Evolutionary conservation across 2,329 filamentous ascomycete species (phyloP).

Genomic region (Didymella keratinophila): DNA sequence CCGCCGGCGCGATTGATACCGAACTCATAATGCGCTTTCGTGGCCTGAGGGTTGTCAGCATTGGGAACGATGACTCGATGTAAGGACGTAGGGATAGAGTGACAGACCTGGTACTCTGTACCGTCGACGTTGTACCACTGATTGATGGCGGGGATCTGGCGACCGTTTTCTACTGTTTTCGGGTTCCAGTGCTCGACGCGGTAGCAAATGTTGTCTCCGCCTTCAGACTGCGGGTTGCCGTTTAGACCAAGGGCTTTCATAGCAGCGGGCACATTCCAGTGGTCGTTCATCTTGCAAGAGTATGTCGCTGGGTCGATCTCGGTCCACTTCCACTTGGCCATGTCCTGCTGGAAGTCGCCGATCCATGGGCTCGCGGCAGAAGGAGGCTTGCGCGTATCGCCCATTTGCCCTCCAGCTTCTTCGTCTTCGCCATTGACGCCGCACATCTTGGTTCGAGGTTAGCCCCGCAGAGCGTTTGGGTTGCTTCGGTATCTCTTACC

Average conservation of each 20-base stretch:
- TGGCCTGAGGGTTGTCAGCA: slow-evolving; percentile 20
- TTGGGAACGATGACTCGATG: background rate
- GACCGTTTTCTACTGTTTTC: slow-evolving; percentile 10
- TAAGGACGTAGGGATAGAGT: too few relatives aligned
- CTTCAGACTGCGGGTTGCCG: slow-evolving; percentile 14
- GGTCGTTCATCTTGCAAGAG: slow-evolving; percentile 21
- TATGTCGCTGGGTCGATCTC: slow-evolving; percentile 11
- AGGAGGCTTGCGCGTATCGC: slow-evolving; percentile 24
- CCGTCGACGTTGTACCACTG: slow-evolving; percentile 31
- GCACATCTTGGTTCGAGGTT: slow-evolving; percentile 6
- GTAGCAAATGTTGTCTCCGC: slow-evolving; percentile 27
- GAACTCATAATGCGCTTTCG: slow-evolving; percentile 29
- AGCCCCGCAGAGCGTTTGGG: background rate
- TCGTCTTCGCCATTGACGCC: slow-evolving; percentile 22
- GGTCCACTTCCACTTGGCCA: slow-evolving; percentile 28
- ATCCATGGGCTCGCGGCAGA: slow-evolving; percentile 29
- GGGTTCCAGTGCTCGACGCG: slow-evolving; percentile 29
- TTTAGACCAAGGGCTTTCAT: slow-evolving; percentile 22
- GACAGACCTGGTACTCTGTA: slow-evolving; percentile 12
- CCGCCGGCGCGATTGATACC: slow-evolving; percentile 22
- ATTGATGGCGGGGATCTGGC: slow-evolving; percentile 17
- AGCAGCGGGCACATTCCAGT: slow-evolving; percentile 23
- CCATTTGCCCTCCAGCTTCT: slow-evolving; percentile 21
- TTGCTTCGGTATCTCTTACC: background rate
- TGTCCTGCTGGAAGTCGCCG: slow-evolving; percentile 15